These are phyloP conservation scores for Kazachstania sp. DNA, from an alignment of 1,139 yeast species.

Conservation along the genomic window DNA sequence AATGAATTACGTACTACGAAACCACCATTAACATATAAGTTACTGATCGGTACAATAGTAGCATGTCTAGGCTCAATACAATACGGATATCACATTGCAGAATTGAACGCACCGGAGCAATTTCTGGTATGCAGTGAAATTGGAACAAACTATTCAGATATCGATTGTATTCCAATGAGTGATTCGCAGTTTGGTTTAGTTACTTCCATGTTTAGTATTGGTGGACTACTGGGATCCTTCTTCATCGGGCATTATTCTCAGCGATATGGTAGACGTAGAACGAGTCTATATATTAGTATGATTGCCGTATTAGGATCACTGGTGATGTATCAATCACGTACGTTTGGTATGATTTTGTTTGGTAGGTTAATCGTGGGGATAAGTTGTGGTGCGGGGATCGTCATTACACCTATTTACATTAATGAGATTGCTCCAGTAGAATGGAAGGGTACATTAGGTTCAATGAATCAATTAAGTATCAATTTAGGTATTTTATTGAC, in stretches of 20 bases:
- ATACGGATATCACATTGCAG: conserved; percentile 86
- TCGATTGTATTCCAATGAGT: conserved; percentile 49
- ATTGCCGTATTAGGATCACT: conserved; percentile 62
- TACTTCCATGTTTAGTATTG: conserved; percentile 79
- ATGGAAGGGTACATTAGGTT: conserved; percentile 69
- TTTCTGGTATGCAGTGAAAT: conserved; percentile 42
- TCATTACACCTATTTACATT: conserved; percentile 71
- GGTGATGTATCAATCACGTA: conserved; percentile 46
- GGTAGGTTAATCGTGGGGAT: conserved; percentile 77
- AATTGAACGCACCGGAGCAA: conserved; percentile 73
- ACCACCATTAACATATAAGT: conserved; percentile 3
- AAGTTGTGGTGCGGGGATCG: conserved; percentile 83
- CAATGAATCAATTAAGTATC: conserved; percentile 79
- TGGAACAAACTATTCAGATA: background rate
- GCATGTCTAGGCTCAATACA: conserved; percentile 72
- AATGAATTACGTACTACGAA: background rate
- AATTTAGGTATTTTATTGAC: conserved; percentile 77
- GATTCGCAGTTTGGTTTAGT: conserved; percentile 65
- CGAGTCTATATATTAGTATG: conserved; percentile 48
- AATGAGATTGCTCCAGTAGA: conserved; percentile 68
- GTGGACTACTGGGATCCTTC: conserved; percentile 76
- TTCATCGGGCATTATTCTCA: conserved; percentile 68
- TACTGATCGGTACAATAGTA: conserved; percentile 25
- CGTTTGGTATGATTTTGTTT: conserved; percentile 36
- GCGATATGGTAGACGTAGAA: conserved; percentile 51